These are phyloP conservation scores for Dichotomocladium elegans DNA, from an alignment of 371 early-diverging fungal species.

Conservation along the genomic window DNA sequence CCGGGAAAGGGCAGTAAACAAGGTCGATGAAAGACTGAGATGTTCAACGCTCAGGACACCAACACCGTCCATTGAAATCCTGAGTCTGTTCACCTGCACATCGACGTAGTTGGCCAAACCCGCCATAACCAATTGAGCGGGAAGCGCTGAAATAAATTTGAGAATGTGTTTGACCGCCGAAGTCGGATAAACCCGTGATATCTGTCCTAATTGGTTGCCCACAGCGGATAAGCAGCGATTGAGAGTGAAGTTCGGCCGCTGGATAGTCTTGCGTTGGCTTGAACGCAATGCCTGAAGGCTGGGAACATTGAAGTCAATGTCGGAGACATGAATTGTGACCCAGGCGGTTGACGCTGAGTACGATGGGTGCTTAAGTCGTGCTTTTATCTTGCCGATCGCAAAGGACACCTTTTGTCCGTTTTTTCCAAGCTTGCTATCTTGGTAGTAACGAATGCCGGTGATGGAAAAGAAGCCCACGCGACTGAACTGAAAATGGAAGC, in stretches of 20 bases:
- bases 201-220: conserved; percentile 23
- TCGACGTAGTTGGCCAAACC: conserved; percentile 50
- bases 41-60: conserved; percentile 17
- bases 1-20: conserved; percentile 31
- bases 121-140: conserved; percentile 45
- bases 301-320: conserved; percentile 22
- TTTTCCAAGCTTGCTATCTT: conserved; percentile 11
- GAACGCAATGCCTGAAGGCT: conserved; percentile 12
- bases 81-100: conserved; percentile 23
- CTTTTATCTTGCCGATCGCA: conserved; percentile 38
- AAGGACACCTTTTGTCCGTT: conserved; percentile 20
- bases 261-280: not conserved
- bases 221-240: conserved; percentile 28
- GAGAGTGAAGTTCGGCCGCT: not conserved
- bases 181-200: conserved; percentile 48
- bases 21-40: conserved; percentile 27
- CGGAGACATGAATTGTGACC: conserved; percentile 32
- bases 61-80: conserved; percentile 14
- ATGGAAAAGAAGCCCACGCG: conserved; percentile 44
- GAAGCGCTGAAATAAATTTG: conserved; percentile 39
- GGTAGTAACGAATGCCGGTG: conserved; percentile 33
- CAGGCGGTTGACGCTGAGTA: conserved; percentile 22
- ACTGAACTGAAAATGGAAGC: conserved; percentile 37
- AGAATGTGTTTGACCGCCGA: conserved; percentile 39
- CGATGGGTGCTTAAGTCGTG: conserved; percentile 26